phyloP scores from a whole-genome alignment of 2,329 filamentous ascomycete species.

The Xylaria multiplex region DNA sequence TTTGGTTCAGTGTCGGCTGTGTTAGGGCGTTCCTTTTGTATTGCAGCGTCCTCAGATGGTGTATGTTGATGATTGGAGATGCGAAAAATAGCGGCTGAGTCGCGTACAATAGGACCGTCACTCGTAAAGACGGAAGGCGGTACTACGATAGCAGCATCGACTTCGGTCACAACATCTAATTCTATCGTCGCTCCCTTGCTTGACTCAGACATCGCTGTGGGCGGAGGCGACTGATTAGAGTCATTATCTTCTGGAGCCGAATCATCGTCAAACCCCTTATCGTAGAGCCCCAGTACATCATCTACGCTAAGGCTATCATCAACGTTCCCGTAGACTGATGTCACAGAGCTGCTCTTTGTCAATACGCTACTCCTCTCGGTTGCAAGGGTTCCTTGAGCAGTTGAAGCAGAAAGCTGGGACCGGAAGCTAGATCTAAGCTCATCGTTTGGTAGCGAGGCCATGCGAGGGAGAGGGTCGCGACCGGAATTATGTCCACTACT shows the following conservation, averaged over 20 bases:
- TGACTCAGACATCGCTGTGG: constrained; percentile 53
- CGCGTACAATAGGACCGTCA: constrained; percentile 44
- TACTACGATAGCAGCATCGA: neutral
- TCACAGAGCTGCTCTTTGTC: constrained; percentile 81
- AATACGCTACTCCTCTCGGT: constrained; percentile 85
- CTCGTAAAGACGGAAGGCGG: constrained; percentile 13
- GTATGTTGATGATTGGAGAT: constrained; percentile 50
- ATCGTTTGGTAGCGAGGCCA: constrained; percentile 60
- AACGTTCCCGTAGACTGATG: constrained; percentile 62
- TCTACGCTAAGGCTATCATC: constrained; percentile 68
- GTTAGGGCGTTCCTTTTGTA: constrained; percentile 12
- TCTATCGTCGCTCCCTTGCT: constrained; percentile 52
- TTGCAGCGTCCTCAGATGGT: constrained; percentile 42
- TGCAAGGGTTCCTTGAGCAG: constrained; percentile 68
- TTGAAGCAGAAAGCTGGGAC: constrained; percentile 65
- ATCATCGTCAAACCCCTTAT: constrained; percentile 68
- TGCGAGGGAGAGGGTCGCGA: constrained; percentile 53
- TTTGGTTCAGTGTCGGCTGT: constrained; percentile 7
- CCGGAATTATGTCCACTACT: constrained; percentile 51
- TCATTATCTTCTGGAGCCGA: constrained; percentile 57
- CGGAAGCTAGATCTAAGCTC: constrained; percentile 66
- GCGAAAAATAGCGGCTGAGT: constrained; percentile 55
- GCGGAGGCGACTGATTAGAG: constrained; percentile 51
- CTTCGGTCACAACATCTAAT: constrained; percentile 54
- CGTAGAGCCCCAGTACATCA: constrained; percentile 77